phyloP scores from a whole-genome alignment of 805 yeast species.

The Clavispora fructus region DNA sequence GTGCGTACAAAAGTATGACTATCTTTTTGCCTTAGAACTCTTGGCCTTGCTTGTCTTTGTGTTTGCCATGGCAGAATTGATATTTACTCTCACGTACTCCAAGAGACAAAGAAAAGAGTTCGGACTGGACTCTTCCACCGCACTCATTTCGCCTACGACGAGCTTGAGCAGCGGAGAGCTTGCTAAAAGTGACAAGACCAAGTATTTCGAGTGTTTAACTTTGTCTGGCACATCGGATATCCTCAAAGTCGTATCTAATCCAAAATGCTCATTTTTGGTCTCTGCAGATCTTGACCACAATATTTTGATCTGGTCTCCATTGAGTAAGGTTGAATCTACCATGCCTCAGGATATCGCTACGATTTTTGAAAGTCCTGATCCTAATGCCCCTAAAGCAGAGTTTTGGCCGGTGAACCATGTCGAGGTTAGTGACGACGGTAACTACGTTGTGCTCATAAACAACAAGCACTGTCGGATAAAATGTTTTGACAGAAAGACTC shows the following conservation, averaged over 20 bases:
- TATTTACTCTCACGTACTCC: conserved; percentile 25
- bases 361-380: conserved; percentile 26
- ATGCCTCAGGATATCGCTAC: conserved; percentile 30
- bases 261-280: conserved; percentile 57
- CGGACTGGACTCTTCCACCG: conserved; percentile 1
- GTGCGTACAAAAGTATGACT: conserved; percentile 25
- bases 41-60: conserved; percentile 46
- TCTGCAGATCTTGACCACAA: conserved; percentile 71
- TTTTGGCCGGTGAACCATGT: conserved; percentile 61
- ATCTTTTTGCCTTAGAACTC: conserved; percentile 53
- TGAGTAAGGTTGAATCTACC: conserved; percentile 18
- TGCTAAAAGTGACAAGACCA: conserved; percentile 12
- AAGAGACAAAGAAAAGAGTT: conserved; percentile 9
- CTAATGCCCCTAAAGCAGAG: conserved; percentile 26
- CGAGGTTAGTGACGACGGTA: conserved; percentile 55
- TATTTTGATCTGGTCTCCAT: conserved; percentile 70
- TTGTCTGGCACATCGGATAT: conserved; percentile 48
- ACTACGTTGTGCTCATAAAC: conserved; percentile 51
- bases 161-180: conserved; percentile 4
- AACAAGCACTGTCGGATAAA: conserved; percentile 45
- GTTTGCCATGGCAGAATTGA: conserved; percentile 42
- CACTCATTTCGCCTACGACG: not conserved
- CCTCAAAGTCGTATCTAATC: conserved; percentile 53
- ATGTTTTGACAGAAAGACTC: conserved; percentile 54
- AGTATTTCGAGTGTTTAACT: conserved; percentile 27